Conservation (phyloP, 2,329 filamentous ascomycete species). For the Penicillium sclerotigenum region DNA sequence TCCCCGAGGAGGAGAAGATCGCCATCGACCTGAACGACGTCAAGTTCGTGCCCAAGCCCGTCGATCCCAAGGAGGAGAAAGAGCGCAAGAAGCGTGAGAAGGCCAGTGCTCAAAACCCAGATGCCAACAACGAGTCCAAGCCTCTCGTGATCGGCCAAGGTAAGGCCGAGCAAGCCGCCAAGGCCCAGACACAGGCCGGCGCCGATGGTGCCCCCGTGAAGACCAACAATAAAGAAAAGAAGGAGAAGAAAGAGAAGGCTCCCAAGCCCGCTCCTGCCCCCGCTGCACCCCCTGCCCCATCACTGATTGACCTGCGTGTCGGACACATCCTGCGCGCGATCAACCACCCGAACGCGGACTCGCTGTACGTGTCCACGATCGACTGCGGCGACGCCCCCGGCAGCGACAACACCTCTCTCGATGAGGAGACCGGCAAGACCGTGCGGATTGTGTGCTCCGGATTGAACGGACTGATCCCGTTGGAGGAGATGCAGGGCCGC, state of each 20-base stretch:
- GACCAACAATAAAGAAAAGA: constrained; percentile 63
- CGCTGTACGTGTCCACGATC: constrained; percentile 91
- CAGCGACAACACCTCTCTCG: constrained; percentile 73
- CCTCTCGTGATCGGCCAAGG: constrained; percentile 39
- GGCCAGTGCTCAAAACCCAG: constrained; percentile 44
- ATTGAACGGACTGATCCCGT: constrained; percentile 84
- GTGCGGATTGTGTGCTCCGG: constrained; percentile 96
- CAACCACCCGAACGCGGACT: constrained; percentile 95
- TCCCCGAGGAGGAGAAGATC: constrained; percentile 72
- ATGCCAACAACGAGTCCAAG: constrained; percentile 26
- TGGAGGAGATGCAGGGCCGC: constrained; percentile 94
- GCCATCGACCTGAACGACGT: constrained; percentile 75
- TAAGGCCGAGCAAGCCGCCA: constrained; percentile 45
- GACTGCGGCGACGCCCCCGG: constrained; percentile 85
- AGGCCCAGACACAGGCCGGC: constrained; percentile 48
- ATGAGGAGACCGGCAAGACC: constrained; percentile 83
- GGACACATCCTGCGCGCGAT: constrained; percentile 96
- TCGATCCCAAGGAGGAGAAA: constrained; percentile 92
- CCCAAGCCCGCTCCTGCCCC: constrained; percentile 68
- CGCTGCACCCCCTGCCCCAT: constrained; percentile 74
- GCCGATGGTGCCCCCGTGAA: constrained; percentile 44
- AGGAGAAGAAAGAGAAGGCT: constrained; percentile 88
- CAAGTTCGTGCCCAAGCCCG: constrained; percentile 80
- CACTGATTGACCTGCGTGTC: constrained; percentile 89
- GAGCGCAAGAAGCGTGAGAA: constrained; percentile 97